Evolutionary conservation across 306 rosid species (phyloP).

Genomic region (Arachis stenosperma): DNA sequence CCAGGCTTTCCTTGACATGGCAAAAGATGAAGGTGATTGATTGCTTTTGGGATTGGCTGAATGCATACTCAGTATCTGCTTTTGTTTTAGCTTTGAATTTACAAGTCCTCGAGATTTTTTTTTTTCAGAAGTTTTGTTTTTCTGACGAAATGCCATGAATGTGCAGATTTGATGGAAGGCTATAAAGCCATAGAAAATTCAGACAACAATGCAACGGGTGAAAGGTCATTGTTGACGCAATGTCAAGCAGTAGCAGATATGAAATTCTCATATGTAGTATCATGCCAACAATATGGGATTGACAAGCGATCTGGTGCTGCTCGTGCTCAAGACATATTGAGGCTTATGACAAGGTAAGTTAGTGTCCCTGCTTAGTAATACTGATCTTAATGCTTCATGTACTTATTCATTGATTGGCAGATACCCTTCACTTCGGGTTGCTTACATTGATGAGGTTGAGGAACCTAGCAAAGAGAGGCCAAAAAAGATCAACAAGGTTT

Average conservation of each 20-base stretch:
- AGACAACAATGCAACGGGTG: slow-evolving; percentile 83
- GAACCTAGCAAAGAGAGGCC: slow-evolving; percentile 85
- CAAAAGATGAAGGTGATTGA: slow-evolving; percentile 76
- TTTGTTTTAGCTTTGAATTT: slow-evolving; percentile 16
- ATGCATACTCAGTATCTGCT: neutral
- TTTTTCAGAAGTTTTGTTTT: slow-evolving; percentile 13
- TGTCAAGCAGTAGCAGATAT: slow-evolving; percentile 96
- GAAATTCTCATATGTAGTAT: slow-evolving; percentile 96
- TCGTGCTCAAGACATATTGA: slow-evolving; percentile 87
- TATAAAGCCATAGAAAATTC: slow-evolving; percentile 87
- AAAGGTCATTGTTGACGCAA: slow-evolving; percentile 85
- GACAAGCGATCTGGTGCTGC: slow-evolving; percentile 86
- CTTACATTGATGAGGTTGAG: slow-evolving; percentile 94
- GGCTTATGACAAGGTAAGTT: slow-evolving; percentile 82
- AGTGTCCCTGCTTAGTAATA: slow-evolving; percentile 27
- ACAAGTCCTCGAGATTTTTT: neutral
- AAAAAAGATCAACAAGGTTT: slow-evolving; percentile 76
- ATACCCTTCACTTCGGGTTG: slow-evolving; percentile 94
- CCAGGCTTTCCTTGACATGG: slow-evolving; percentile 97
- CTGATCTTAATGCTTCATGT: neutral
- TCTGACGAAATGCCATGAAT: slow-evolving; percentile 35
- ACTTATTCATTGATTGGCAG: slow-evolving; percentile 49
- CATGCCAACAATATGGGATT: slow-evolving; percentile 93
- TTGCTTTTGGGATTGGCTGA: slow-evolving; percentile 19
- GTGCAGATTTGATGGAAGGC: slow-evolving; percentile 91